Evolutionary conservation across 2,329 filamentous ascomycete genomes (phyloP).

Genomic region (Neofusicoccum sp.): DNA sequence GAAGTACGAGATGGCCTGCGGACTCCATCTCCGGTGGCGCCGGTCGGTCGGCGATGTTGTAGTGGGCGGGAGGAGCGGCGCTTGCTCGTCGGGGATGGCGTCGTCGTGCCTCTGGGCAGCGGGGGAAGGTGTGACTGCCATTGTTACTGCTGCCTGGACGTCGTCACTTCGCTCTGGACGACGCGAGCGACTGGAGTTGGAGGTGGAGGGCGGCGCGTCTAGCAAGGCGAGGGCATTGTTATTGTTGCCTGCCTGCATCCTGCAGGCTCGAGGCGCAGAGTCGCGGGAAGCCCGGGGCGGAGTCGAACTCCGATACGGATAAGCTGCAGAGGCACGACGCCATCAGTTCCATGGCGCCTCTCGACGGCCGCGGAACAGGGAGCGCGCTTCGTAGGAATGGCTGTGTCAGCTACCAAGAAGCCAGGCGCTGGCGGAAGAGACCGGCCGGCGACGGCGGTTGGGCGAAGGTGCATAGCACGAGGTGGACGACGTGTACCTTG

Average conservation of each 20-base stretch:
- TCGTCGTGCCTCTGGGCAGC: not conserved
- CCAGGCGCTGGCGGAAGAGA: not conserved
- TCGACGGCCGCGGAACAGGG: not conserved
- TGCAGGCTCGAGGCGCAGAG: not conserved
- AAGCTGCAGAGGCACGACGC: not conserved
- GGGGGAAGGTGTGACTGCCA: not conserved
- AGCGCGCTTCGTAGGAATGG: not conserved
- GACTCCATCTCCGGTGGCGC: not conserved
- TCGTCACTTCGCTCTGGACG: no score
- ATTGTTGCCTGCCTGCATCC: not conserved
- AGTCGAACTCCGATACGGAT: not conserved
- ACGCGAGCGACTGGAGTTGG: no score
- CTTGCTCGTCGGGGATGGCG: not conserved
- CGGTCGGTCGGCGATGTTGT: not conserved
- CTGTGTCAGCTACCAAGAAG: not conserved
- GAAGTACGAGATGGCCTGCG: conserved; percentile 22
- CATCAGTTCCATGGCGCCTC: not conserved
- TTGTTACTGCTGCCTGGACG: no score
- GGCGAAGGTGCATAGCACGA: no score
- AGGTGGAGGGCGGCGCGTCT: no score
- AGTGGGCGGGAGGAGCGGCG: not conserved
- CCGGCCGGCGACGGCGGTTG: no score
- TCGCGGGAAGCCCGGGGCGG: not conserved
- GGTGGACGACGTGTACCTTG: no score
- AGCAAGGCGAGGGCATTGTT: not conserved